Evolutionary conservation across 768 basidiomycete species (phyloP).

Genomic region (Amanita subjunquillea): DNA sequence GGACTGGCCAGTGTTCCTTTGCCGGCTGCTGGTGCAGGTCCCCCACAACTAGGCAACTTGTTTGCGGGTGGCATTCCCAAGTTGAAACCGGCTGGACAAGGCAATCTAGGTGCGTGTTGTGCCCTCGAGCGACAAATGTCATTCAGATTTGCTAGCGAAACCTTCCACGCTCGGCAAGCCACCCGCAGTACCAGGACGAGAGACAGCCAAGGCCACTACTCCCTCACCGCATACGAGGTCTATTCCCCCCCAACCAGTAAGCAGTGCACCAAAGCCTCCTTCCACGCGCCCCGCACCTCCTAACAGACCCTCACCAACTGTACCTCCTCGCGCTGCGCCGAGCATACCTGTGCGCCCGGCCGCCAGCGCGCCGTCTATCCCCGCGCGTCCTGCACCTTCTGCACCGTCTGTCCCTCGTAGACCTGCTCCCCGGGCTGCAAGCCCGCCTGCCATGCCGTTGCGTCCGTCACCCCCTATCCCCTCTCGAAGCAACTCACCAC

Average conservation of each 20-base stretch:
- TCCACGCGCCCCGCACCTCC: conserved; percentile 18
- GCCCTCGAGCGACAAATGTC: conserved; percentile 3
- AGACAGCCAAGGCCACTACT: conserved; percentile 17
- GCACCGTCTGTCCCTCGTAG: conserved; percentile 15
- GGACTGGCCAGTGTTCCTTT: conserved; percentile 9
- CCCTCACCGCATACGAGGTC: conserved; percentile 17
- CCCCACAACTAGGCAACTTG: conserved; percentile 75
- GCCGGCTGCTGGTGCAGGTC: conserved; percentile 25
- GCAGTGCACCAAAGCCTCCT: conserved; percentile 16
- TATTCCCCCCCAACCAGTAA: conserved; percentile 14
- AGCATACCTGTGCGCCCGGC: conserved; percentile 19
- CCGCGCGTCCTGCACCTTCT: conserved; percentile 22
- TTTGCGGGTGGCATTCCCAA: conserved; percentile 93
- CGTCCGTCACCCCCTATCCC: conserved; percentile 34
- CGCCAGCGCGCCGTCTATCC: conserved; percentile 22
- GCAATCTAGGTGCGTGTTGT: conserved; percentile 36
- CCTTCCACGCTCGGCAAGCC: conserved; percentile 55
- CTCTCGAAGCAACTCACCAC: conserved; percentile 25
- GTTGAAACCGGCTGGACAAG: conserved; percentile 69
- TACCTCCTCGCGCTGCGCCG: conserved; percentile 21
- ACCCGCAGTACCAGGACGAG: conserved; percentile 50
- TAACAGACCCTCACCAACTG: conserved; percentile 20
- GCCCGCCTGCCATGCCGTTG: conserved; percentile 23
- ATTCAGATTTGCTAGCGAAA: conserved; percentile 33
- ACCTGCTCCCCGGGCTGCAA: conserved; percentile 23